Evolutionary conservation across 176 grass and related monocot species (phyloP).

Genomic region (Oryza nivara): DNA sequence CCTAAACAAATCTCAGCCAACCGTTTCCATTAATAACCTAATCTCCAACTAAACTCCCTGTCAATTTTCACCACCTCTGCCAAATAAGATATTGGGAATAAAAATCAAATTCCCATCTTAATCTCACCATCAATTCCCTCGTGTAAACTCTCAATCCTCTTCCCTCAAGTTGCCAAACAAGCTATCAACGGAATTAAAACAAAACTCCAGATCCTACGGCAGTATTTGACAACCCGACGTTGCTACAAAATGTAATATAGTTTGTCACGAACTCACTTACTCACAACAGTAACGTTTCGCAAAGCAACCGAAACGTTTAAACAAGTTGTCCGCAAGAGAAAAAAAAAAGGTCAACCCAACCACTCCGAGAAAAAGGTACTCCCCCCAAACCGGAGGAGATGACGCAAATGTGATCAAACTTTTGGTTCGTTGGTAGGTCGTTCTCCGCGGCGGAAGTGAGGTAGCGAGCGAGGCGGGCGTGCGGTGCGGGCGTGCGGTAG

Average conservation of each 20-base stretch:
- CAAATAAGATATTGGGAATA: no score
- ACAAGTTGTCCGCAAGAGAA: neutral
- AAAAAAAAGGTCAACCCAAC: neutral
- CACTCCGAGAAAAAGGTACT: conserved; percentile 3
- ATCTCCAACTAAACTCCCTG: no score
- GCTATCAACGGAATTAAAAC: neutral
- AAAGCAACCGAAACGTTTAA: neutral
- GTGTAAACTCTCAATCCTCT: no score
- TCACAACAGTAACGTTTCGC: neutral
- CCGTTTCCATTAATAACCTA: no score
- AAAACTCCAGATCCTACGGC: neutral
- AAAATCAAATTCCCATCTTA: no score
- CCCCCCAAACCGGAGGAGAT: neutral
- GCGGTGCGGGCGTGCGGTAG: neutral
- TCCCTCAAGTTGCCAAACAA: no score
- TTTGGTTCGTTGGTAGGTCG: conserved; percentile 33
- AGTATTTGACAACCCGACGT: neutral
- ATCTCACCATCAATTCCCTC: no score
- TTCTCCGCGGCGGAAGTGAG: conserved; percentile 24
- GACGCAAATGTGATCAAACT: conserved; percentile 29
- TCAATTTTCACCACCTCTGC: no score
- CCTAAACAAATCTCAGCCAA: no score
- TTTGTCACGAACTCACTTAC: neutral
- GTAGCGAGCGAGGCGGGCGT: neutral
- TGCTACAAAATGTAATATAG: neutral